A percentile compares a stretch with the other conserved stretches of the same genome.
These are phyloP conservation scores for Dothideomycetes sp. DNA, from an alignment of 2,329 filamentous ascomycete genomes.

Conservation along the genomic window DNA sequence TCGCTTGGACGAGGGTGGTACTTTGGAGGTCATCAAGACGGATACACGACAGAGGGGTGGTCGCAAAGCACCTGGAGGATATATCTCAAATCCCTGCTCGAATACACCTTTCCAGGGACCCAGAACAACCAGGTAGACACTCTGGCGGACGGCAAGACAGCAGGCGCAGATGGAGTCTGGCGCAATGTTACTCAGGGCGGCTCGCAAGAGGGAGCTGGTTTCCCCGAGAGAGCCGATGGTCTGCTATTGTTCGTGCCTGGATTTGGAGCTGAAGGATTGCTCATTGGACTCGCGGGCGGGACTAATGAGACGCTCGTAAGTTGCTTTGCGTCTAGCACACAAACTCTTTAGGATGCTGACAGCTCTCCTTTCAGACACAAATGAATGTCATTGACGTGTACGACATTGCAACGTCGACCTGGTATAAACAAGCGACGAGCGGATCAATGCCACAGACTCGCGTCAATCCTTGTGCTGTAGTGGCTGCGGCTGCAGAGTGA, in stretches of 20 bases:
- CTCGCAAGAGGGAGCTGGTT: constrained; percentile 53
- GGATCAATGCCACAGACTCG: constrained; percentile 47
- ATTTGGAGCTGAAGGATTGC: constrained; percentile 62
- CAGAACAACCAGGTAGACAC: constrained; percentile 51
- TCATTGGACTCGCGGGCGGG: constrained; percentile 69
- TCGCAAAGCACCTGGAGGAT: constrained; percentile 51
- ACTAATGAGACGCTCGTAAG: constrained; percentile 54
- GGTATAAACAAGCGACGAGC: constrained; percentile 63
- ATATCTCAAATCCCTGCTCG: constrained; percentile 63
- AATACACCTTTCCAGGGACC: constrained; percentile 65
- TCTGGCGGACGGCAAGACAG: constrained; percentile 42
- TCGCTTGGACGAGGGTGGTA: constrained; percentile 64
- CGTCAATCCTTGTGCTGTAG: constrained; percentile 60
- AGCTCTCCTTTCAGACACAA: constrained; percentile 31
- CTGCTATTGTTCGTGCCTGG: constrained; percentile 65
- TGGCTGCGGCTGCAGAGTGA: constrained; percentile 53
- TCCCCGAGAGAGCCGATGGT: constrained; percentile 64
- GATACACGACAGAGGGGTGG: constrained; percentile 54
- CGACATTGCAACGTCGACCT: constrained; percentile 57
- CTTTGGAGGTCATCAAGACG: constrained; percentile 67
- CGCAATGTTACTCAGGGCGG: constrained; percentile 66
- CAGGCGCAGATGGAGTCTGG: constrained; percentile 52
- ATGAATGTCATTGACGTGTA: constrained; percentile 75
- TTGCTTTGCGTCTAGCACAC: constrained; percentile 9
- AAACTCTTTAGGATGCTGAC: not conserved